Conservation (phyloP, 2,329 filamentous ascomycete species). For the Microsporum canis region DNA sequence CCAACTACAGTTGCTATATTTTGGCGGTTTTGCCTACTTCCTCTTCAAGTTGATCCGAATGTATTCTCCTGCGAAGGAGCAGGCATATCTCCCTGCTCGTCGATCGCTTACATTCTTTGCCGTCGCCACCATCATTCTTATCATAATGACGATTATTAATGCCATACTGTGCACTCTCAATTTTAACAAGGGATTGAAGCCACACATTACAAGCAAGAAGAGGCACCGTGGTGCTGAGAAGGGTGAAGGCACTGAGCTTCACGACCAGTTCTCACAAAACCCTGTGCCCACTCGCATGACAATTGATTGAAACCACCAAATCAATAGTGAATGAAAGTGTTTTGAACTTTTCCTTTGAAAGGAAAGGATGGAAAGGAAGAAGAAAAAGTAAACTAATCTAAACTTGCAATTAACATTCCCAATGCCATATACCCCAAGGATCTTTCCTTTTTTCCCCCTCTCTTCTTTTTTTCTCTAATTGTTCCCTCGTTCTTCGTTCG, state of each 20-base stretch:
- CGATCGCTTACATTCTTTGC: conserved; percentile 88
- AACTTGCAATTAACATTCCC: not conserved
- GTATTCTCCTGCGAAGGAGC: conserved; percentile 54
- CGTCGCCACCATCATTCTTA: conserved; percentile 78
- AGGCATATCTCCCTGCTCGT: conserved; percentile 64
- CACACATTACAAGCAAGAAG: conserved; percentile 59
- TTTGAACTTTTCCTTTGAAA: not conserved
- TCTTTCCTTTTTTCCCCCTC: not conserved
- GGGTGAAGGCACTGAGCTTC: conserved; percentile 34
- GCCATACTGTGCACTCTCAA: conserved; percentile 81
- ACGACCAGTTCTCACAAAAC: conserved; percentile 24
- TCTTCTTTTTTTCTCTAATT: not conserved
- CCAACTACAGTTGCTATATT: conserved; percentile 54
- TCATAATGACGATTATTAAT: conserved; percentile 78
- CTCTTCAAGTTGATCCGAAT: conserved; percentile 97
- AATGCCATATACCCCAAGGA: conserved; percentile 4
- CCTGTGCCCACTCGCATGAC: conserved; percentile 35
- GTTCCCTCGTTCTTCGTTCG: not conserved
- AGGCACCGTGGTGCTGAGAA: conserved; percentile 41
- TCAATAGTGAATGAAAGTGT: not conserved
- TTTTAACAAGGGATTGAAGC: conserved; percentile 81
- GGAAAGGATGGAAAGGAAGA: not conserved
- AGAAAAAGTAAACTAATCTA: not conserved
- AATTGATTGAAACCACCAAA: conserved; percentile 28
- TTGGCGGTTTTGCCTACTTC: conserved; percentile 86